Evolutionary conservation across 192 early-diverging fungal species (phyloP).

Genomic region (Gaertneriomyces semiglobifer): DNA sequence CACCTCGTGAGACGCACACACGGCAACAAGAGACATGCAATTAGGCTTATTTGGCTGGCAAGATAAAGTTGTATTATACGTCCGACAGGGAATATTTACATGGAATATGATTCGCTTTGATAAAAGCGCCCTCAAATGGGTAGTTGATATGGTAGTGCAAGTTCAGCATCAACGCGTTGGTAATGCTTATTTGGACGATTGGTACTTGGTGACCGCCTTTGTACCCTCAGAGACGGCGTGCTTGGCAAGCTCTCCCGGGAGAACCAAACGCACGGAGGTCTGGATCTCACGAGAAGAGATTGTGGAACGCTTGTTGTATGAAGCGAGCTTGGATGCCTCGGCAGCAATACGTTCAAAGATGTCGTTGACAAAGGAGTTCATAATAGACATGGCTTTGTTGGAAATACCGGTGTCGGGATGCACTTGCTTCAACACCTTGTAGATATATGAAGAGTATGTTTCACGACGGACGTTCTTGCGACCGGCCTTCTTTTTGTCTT

Average conservation of each 20-base stretch:
- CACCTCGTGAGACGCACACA: no score
- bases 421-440: constrained; percentile 96
- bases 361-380: constrained; percentile 98
- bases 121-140: no score
- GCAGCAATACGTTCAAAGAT: constrained; percentile 94
- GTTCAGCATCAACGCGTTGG: no score
- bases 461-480: constrained; percentile 75
- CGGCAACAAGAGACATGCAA: no score
- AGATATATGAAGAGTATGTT: constrained; percentile 95
- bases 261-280: constrained; percentile 69
- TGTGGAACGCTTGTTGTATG: constrained; percentile 94
- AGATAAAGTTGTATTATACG: no score
- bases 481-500: constrained; percentile 57
- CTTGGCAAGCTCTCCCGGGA: constrained; percentile 93
- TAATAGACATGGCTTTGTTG: constrained; percentile 97
- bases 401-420: constrained; percentile 98
- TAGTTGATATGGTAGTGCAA: no score
- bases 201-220: constrained; percentile 98
- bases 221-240: constrained; percentile 97
- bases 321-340: constrained; percentile 66
- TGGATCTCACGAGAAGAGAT: constrained; percentile 96
- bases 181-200: constrained; percentile 59
- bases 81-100: neutral
- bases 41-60: no score
- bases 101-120: neutral